phyloP scores from a whole-genome alignment of 805 yeast species.

The Pichia californica region DNA sequence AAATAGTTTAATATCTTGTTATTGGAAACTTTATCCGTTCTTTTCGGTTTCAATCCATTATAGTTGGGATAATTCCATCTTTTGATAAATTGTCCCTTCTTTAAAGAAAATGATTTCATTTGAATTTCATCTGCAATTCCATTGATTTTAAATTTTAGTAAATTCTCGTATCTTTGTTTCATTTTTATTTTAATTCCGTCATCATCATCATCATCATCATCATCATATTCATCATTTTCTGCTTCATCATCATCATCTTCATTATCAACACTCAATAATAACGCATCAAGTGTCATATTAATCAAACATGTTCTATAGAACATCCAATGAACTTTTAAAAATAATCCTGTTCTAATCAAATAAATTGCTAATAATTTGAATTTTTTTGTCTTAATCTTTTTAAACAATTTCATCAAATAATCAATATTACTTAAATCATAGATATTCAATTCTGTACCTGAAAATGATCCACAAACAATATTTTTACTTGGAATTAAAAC shows the following conservation, averaged over 20 bases:
- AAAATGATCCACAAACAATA: no score
- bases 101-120: conserved; percentile 1
- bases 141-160: background rate
- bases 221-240: no score
- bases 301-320: conserved; percentile 2
- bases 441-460: background rate
- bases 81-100: conserved; percentile 6
- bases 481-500: conserved; percentile 7
- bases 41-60: background rate
- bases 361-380: conserved; percentile 4
- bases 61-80: conserved; percentile 5
- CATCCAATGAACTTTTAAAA: conserved; percentile 1
- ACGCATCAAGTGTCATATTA: background rate
- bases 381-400: background rate
- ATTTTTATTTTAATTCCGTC: no score
- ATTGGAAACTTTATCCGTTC: background rate
- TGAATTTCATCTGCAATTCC: background rate
- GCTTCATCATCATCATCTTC: no score
- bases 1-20: background rate
- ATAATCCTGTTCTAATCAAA: conserved; percentile 5
- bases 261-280: conserved; percentile 1
- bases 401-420: conserved; percentile 1
- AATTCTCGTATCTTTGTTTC: conserved; percentile 3
- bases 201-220: no score
- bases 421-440: background rate